Percentiles rank a stretch among this genome's conserved stretches.
phyloP scores from a whole-genome alignment of 768 basidiomycete genomes.

The Leucocoprinus sp. region DNA sequence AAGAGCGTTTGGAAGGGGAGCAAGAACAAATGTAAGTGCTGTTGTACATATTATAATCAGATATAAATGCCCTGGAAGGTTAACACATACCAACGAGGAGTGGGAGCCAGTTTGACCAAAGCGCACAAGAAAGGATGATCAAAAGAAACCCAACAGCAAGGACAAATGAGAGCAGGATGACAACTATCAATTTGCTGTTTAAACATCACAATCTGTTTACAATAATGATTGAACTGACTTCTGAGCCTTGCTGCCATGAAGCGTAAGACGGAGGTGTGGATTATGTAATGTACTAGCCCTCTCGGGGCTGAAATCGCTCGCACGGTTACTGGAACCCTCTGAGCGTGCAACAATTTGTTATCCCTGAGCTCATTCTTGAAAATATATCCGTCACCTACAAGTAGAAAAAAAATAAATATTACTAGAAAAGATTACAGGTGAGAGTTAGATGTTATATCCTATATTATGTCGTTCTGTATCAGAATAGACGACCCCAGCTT shows the following conservation, averaged over 20 bases:
- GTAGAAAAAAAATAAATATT: background rate
- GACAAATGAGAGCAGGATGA: slow-evolving; percentile 94
- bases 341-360: too few relatives aligned
- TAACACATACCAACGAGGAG: slow-evolving; percentile 81
- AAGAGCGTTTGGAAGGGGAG: slow-evolving; percentile 90
- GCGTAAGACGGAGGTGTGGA: slow-evolving; percentile 8
- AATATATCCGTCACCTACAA: background rate
- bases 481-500: too few relatives aligned
- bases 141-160: slow-evolving; percentile 96
- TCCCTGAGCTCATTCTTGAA: too few relatives aligned
- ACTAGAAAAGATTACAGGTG: slow-evolving; percentile 1
- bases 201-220: background rate
- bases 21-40: slow-evolving; percentile 94
- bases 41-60: slow-evolving; percentile 5
- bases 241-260: slow-evolving; percentile 62
- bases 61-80: background rate
- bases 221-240: slow-evolving; percentile 37
- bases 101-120: slow-evolving; percentile 96
- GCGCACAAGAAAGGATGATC: slow-evolving; percentile 93
- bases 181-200: slow-evolving; percentile 46
- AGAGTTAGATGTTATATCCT: background rate
- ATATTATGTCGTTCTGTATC: too few relatives aligned
- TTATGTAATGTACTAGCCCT: background rate
- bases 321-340: too few relatives aligned
- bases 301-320: too few relatives aligned